Evolutionary conservation across 495 filamentous ascomycete genomes (phyloP).

Genomic region (Penicillium angulare): DNA sequence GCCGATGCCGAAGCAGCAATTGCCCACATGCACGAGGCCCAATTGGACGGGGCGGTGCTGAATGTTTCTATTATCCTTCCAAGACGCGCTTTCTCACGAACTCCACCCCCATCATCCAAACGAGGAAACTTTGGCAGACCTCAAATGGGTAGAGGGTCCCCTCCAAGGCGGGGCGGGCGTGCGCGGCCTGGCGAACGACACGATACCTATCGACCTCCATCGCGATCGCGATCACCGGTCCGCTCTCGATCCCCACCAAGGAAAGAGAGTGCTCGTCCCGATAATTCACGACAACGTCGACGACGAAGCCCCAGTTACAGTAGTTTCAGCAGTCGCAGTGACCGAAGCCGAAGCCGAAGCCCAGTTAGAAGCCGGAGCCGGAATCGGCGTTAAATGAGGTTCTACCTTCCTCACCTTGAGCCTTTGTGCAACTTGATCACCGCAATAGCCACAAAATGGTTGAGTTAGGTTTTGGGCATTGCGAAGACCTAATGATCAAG

Average conservation of each 20-base stretch:
- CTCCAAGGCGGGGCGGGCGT: conserved; percentile 38
- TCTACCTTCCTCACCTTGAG: not conserved
- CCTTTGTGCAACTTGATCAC: too few relatives aligned
- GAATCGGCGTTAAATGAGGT: conserved; percentile 23
- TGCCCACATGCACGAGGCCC: conserved; percentile 96
- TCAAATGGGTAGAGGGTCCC: too few relatives aligned
- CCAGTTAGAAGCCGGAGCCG: conserved; percentile 37
- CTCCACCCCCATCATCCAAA: conserved; percentile 40
- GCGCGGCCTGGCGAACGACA: conserved; percentile 41
- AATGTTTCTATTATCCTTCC: conserved; percentile 93
- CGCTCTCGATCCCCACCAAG: conserved; percentile 41
- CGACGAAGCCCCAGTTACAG: conserved; percentile 56
- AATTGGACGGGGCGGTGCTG: conserved; percentile 84
- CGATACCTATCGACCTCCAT: conserved; percentile 50
- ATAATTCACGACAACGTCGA: conserved; percentile 35
- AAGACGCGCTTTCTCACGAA: conserved; percentile 60
- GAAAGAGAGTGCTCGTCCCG: conserved; percentile 29
- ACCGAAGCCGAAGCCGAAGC: conserved; percentile 47
- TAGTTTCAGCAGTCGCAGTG: conserved; percentile 49
- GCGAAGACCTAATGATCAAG: not conserved
- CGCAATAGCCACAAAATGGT: too few relatives aligned
- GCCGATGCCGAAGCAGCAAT: conserved; percentile 85
- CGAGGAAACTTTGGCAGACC: conserved; percentile 33
- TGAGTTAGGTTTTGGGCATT: not conserved
- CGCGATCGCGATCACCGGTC: conserved; percentile 42